These are phyloP conservation scores for Alternaria gansuensis DNA, from an alignment of 2,329 filamentous ascomycete species.

Conservation along the genomic window DNA sequence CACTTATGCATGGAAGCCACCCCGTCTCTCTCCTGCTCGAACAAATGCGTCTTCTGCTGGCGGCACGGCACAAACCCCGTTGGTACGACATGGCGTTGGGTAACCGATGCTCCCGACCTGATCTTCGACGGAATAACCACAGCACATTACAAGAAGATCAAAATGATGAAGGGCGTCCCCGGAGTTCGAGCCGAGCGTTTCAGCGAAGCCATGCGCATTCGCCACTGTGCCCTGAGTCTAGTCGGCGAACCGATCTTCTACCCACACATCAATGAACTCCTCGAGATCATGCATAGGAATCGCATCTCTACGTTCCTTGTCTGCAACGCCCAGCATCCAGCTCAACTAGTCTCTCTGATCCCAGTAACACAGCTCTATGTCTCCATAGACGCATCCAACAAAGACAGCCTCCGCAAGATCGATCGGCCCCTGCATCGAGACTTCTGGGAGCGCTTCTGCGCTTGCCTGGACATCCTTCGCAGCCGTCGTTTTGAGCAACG, in stretches of 20 bases:
- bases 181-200: conserved; percentile 92
- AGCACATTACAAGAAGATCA: conserved; percentile 96
- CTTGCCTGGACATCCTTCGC: conserved; percentile 87
- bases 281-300: conserved; percentile 81
- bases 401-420: conserved; percentile 84
- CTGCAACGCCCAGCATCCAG: conserved; percentile 96
- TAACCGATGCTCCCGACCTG: conserved; percentile 86
- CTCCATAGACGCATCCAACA: conserved; percentile 92
- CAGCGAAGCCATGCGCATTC: conserved; percentile 88
- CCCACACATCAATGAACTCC: conserved; percentile 93
- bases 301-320: conserved; percentile 94
- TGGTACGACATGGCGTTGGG: conserved; percentile 95
- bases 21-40: conserved; percentile 91
- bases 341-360: conserved; percentile 81
- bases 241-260: conserved; percentile 99
- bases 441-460: conserved; percentile 95
- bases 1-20: conserved; percentile 99
- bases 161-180: conserved; percentile 92
- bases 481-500: conserved; percentile 85
- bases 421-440: conserved; percentile 92
- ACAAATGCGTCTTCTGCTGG: conserved; percentile 99
- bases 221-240: conserved; percentile 89
- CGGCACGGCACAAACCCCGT: conserved; percentile 97
- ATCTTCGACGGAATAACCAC: conserved; percentile 92
- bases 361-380: conserved; percentile 96